Base-by-base conservation (phyloP, 345 rosid genomes). In the Gossypium turneri region DNA sequence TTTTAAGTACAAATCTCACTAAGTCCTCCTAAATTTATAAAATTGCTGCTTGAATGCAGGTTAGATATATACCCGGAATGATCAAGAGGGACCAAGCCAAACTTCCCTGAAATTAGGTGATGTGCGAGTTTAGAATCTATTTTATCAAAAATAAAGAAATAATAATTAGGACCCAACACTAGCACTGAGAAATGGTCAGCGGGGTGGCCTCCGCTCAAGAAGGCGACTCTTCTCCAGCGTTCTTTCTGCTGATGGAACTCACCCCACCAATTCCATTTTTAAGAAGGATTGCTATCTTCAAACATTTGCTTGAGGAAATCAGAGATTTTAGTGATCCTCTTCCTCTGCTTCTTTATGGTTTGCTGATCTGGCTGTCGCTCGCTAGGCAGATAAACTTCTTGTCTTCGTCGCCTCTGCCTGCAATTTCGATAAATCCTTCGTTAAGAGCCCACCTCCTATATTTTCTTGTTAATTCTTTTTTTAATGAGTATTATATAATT, bases 231-330 rank as follows among this genome's bases (percentile, higher is more conserved):
- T 20, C 60, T 20, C 60, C 27, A 5, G 60, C 24, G 4, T 56
- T 56, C 60, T 56, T 56, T 15, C 27, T 20, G 5, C 60, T 22
- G 27, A 8, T 12, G 27, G 60, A 56, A 56, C 60, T 56, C 6
- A 53, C 22, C 24, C 60, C 25, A 25, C 60, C 60, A 22, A 25
- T 71, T 27, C 58, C 3, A 2, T 81, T 65, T 90, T 95, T 72
- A 86, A 79, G 99, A 69, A 83, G 97, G 82, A 81, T 93, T 9
- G 75, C 89, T 25, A 81, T 89, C 43, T 76, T 91, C 80, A 85
- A 86, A 73, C 86, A 88, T 84, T 83, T 95, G 76, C 67, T 95
- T 22, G 98, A 95, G 79, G 98, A 95, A 86, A 83, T 91, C 7
- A 79, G 79, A 29, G 94, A 91, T 71, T 83, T 29, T 72, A 77